Evolutionary conservation across 2,329 filamentous ascomycete species (phyloP).

Genomic region (Chaetomiaceae sp.): DNA sequence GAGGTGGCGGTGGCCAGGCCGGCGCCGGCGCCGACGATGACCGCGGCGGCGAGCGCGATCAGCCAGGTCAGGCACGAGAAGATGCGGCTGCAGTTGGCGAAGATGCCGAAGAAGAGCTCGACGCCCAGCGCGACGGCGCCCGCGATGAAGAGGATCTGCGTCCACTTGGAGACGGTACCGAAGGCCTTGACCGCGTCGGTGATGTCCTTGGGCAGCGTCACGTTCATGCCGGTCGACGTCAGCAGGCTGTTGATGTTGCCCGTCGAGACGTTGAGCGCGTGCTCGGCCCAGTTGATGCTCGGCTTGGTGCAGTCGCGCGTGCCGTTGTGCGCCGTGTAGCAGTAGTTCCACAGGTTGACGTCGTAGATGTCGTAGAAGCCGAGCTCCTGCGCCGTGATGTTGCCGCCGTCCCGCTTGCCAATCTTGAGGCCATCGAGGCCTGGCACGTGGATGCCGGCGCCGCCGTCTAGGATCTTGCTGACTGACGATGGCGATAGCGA

Average conservation of each 20-base stretch:
- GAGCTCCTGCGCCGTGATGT: constrained; percentile 53
- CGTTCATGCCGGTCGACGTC: constrained; percentile 43
- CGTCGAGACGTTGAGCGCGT: constrained; percentile 60
- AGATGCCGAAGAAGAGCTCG: constrained; percentile 71
- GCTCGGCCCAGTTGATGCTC: constrained; percentile 70
- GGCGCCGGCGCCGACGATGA: constrained; percentile 55
- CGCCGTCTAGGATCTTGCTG: constrained; percentile 13
- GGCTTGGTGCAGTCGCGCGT: constrained; percentile 62
- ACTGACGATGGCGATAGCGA: constrained; percentile 32
- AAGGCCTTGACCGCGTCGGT: constrained; percentile 65
- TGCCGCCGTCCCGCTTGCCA: constrained; percentile 25
- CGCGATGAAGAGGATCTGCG: constrained; percentile 73
- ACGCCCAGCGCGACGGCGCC: constrained; percentile 62
- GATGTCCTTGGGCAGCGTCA: constrained; percentile 62
- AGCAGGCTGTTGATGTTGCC: constrained; percentile 47
- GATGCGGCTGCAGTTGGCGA: constrained; percentile 75
- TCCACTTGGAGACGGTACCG: constrained; percentile 69
- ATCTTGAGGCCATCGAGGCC: not conserved
- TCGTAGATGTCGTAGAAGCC: constrained; percentile 71
- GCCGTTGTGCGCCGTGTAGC: constrained; percentile 53
- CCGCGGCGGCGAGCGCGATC: constrained; percentile 56
- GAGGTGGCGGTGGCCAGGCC: constrained; percentile 70
- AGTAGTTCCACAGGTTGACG: constrained; percentile 83
- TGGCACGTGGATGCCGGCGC: constrained; percentile 12
- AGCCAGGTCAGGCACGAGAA: constrained; percentile 79